Base-by-base conservation (phyloP, 2,329 filamentous ascomycete species). In the Pseudocercospora crystallina region DNA sequence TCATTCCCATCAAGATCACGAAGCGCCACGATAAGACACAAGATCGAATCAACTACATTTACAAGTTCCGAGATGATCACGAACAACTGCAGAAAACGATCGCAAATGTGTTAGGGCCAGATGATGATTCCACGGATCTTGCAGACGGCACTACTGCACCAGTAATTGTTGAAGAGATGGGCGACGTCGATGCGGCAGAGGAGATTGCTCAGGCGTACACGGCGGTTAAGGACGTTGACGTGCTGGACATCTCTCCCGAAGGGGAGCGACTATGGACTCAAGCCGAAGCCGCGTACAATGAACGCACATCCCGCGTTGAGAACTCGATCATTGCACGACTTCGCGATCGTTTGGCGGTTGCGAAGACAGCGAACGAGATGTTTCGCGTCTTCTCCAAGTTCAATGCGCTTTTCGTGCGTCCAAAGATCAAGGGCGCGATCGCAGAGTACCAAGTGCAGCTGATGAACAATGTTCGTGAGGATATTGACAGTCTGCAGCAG, bases 321-420 rank as follows among this genome's bases (percentile, higher is more conserved):
- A 99, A 99, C 72, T 96, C 94, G 3, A 99, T 99, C 71, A 99
- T 99, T 69, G 90, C 94, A 31, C 83, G 90, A 47, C 79, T 99
- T 30, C 83, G 94, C 64, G 94, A 99, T 71, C 87, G 94, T 51
- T 80, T 99, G 49, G 94, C 91, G 11, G 96, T 90, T 5, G 92
- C 94, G 10, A 96, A 95, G 78, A 96, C 90, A 56, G 94, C 94
- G 35, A 97, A 95, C 67, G 95, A 99, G 73, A 99, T 99, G 94
- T 99, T 99, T 71, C 88, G 95, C 47, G 94, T 99, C 55, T 99
- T 99, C 70, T 97, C 94, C 46, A 97, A 97, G 69, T 99, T 99
- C 81, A 99, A 99, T 68, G 94, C 94, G 2, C 84, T 99, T 29
- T 95, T 99, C 62, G 92, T 99, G 49, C 85, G 94, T 53, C 94